phyloP scores from a whole-genome alignment of 2,329 filamentous ascomycete species.

The Claviceps paspali region DNA sequence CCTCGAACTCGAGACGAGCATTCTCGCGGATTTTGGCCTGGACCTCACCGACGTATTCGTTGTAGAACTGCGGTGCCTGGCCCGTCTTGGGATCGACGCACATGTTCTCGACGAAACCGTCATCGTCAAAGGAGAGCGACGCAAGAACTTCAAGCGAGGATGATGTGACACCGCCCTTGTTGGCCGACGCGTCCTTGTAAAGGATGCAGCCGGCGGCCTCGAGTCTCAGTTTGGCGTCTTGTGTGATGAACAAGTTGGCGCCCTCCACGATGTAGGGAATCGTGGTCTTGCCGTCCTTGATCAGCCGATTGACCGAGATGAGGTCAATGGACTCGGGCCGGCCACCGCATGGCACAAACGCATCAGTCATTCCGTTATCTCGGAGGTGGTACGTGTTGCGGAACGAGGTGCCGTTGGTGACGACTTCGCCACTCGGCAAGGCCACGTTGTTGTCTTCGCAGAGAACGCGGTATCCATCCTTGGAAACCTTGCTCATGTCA shows the following conservation, averaged over 20 bases:
- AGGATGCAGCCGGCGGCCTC: slow-evolving; percentile 90
- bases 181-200: slow-evolving; percentile 95
- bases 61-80: slow-evolving; percentile 76
- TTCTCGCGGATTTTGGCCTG: slow-evolving; percentile 86
- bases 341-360: slow-evolving; percentile 91
- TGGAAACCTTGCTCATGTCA: slow-evolving; percentile 70
- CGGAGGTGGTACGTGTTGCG: slow-evolving; percentile 95
- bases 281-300: slow-evolving; percentile 71
- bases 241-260: slow-evolving; percentile 96
- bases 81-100: slow-evolving; percentile 57
- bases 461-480: slow-evolving; percentile 77
- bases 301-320: slow-evolving; percentile 71
- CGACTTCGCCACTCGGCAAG: slow-evolving; percentile 73
- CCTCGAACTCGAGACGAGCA: slow-evolving; percentile 87
- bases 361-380: slow-evolving; percentile 59
- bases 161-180: slow-evolving; percentile 96
- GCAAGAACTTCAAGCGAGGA: slow-evolving; percentile 94
- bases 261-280: slow-evolving; percentile 96
- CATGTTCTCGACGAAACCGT: slow-evolving; percentile 83
- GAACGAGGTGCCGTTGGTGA: slow-evolving; percentile 88
- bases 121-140: slow-evolving; percentile 84
- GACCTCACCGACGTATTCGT: slow-evolving; percentile 80
- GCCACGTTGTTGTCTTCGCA: slow-evolving; percentile 81
- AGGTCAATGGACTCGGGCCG: slow-evolving; percentile 94
- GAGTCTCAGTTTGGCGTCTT: slow-evolving; percentile 89